Conservation (phyloP, 768 basidiomycete genomes). For the Serendipita sp. region DNA sequence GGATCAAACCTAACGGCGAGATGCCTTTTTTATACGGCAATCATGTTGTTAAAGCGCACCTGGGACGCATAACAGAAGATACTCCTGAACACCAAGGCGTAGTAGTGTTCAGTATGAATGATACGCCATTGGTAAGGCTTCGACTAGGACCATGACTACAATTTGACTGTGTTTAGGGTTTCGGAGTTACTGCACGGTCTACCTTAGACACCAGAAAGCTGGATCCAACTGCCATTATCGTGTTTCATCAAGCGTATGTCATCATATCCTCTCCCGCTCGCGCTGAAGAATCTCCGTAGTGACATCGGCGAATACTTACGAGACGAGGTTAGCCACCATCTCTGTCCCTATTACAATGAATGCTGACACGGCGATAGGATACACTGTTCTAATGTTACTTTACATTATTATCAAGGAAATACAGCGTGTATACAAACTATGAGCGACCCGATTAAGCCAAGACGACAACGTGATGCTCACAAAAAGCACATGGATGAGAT, state of each 20-base stretch:
- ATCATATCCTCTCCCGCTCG: background rate
- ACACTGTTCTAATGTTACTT: conserved; percentile 44
- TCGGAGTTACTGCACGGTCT: conserved; percentile 91
- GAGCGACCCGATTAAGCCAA: background rate
- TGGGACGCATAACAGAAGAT: conserved; percentile 98
- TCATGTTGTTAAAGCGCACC: conserved; percentile 93
- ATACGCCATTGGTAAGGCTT: conserved; percentile 66
- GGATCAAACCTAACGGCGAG: conserved; percentile 99
- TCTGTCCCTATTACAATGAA: too few species aligned
- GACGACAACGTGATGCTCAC: too few species aligned
- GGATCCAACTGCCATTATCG: conserved; percentile 92
- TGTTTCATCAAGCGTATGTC: conserved; percentile 91
- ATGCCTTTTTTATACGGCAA: conserved; percentile 99
- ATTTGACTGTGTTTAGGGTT: conserved; percentile 44
- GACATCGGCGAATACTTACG: conserved; percentile 97
- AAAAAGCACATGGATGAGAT: too few species aligned
- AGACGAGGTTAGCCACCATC: conserved; percentile 52
- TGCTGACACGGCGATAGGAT: conserved; percentile 32
- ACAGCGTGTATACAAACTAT: background rate
- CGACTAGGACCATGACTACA: background rate
- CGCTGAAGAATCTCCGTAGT: conserved; percentile 26
- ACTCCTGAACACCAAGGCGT: conserved; percentile 98
- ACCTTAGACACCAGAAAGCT: conserved; percentile 93
- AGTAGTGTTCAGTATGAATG: conserved; percentile 90
- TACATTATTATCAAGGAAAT: background rate